Base-by-base conservation (phyloP, 495 filamentous ascomycete genomes). In the Aspergillus leporis region DNA sequence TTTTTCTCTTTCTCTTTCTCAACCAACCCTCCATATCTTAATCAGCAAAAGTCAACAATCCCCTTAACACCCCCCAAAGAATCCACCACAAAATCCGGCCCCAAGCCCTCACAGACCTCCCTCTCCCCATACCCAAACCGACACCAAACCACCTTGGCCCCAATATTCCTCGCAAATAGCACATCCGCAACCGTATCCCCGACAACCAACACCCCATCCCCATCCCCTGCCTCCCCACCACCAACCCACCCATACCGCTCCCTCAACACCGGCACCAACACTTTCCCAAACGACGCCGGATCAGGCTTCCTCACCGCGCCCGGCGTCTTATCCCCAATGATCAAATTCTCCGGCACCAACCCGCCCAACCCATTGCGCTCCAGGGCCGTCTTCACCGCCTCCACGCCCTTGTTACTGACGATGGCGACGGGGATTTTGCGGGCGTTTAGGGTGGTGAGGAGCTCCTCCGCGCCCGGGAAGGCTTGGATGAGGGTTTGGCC, bases 391-490 rank as follows among this genome's bases (percentile, higher is more conserved):
- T 57, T 61, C 0, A 72, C 61, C 0, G 70, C 70, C 5, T 38
- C 59, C 4, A 65, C 64, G 21, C 55, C 65, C 47, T 72, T 72
- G 30, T 72, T 72, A 36, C 60, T 70, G 18, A 72, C 61, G 14
- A 72, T 68, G 0, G 67, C 63, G 41, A 67, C 52, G 18, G 63
- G 62, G 13, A 68, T 53, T 3, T 56, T 48, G 19, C n/a, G 45
- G 16, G 58, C 25, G 25, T 54, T 57, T 2, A 72, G 46, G 18
- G 53, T 14, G 3, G 40, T 40, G 22, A 72, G 34, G 8, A 72
- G 60, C 1, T 56, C 23, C 16, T 60, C 41, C 4, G 70, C 67
- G 21, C 60, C 67, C 0, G 65, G 60, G 21, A 66, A 72, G 16
- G 70, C 56, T 14, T 54, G 57, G 30, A 63, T 56, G 10, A 66